phyloP scores from a whole-genome alignment of 768 basidiomycete genomes.

The Daedalea quercina region DNA sequence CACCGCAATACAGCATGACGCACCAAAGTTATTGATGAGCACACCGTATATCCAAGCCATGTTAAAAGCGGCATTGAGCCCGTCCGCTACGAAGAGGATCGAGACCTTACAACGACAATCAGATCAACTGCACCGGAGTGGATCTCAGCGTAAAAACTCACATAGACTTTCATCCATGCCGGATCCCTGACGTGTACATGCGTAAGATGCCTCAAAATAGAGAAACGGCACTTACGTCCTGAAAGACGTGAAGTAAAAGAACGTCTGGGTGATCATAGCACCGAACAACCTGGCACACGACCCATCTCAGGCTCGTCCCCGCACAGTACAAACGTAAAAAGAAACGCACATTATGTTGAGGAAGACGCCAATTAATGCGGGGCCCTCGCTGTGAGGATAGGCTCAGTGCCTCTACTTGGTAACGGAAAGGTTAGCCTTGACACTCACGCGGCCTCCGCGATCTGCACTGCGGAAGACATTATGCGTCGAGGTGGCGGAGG shows the following conservation, averaged over 20 bases:
- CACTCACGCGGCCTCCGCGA: too few species aligned
- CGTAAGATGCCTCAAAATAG: background rate
- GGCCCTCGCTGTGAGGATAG: conserved; percentile 22
- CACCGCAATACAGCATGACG: background rate
- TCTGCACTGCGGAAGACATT: too few species aligned
- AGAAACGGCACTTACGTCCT: conserved; percentile 9
- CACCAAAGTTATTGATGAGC: conserved; percentile 17
- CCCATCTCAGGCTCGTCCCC: background rate
- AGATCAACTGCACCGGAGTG: background rate
- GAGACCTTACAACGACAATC: conserved; percentile 9
- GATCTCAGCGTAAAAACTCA: conserved; percentile 6
- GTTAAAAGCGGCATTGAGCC: conserved; percentile 16
- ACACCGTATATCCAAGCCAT: conserved; percentile 14
- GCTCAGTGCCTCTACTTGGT: too few species aligned
- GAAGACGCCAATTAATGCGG: conserved; percentile 28
- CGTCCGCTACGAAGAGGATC: conserved; percentile 14
- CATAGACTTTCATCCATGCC: conserved; percentile 15
- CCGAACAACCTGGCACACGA: conserved; percentile 24
- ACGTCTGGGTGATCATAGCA: conserved; percentile 27
- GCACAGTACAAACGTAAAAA: background rate
- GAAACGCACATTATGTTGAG: conserved; percentile 19
- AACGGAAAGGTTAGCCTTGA: too few species aligned
- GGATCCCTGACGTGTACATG: conserved; percentile 12
- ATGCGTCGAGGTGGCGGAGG: too few species aligned
- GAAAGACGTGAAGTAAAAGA: conserved; percentile 19